These are phyloP conservation scores for Leccinum barrowsii DNA, from an alignment of 768 basidiomycete species.

Conservation along the genomic window DNA sequence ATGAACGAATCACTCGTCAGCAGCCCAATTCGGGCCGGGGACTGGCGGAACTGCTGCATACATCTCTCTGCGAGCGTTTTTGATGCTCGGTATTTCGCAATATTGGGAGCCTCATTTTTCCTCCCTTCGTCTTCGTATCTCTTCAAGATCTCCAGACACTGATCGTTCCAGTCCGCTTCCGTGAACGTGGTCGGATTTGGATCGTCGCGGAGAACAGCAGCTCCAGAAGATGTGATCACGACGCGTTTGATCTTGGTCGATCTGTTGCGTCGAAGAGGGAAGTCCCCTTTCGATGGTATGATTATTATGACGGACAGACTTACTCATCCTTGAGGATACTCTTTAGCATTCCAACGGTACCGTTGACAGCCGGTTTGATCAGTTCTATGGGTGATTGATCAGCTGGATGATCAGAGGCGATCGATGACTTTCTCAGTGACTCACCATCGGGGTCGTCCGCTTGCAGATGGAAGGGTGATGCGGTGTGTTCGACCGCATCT, in stretches of 20 bases:
- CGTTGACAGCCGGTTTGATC: neutral
- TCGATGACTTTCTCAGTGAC: neutral
- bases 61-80: slow-evolving; percentile 67
- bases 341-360: neutral
- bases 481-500: slow-evolving; percentile 41
- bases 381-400: neutral
- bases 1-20: neutral
- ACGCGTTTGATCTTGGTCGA: slow-evolving; percentile 57
- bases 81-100: slow-evolving; percentile 51
- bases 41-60: slow-evolving; percentile 9
- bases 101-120: slow-evolving; percentile 31
- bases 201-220: slow-evolving; percentile 37
- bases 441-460: neutral
- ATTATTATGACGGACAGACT: neutral
- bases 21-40: neutral
- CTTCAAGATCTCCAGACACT: slow-evolving; percentile 34
- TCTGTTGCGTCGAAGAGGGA: neutral
- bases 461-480: neutral
- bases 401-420: neutral
- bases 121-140: slow-evolving; percentile 48
- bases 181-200: slow-evolving; percentile 33
- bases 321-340: neutral
- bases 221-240: slow-evolving; percentile 64
- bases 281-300: neutral
- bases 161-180: slow-evolving; percentile 62